Percentiles rank a stretch among this genome's conserved stretches.
These are phyloP conservation scores for Salix brachista DNA, from an alignment of 345 rosid genomes.

Conservation along the genomic window DNA sequence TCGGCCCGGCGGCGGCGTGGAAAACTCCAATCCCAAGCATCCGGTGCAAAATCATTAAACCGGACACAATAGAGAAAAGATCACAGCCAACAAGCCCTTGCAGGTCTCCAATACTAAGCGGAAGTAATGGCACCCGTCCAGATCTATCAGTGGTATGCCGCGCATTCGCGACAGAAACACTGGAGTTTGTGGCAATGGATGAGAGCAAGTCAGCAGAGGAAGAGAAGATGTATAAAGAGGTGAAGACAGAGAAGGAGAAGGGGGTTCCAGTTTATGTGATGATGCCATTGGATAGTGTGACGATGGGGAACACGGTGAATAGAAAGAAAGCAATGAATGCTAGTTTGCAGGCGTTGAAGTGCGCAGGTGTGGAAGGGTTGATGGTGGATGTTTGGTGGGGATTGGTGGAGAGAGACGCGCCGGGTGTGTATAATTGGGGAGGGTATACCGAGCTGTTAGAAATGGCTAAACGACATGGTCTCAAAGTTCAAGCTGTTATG, in stretches of 20 bases:
- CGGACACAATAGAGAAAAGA: slow-evolving; percentile 21
- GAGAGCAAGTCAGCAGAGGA: slow-evolving; percentile 14
- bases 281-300: slow-evolving; percentile 99
- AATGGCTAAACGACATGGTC: slow-evolving; percentile 84
- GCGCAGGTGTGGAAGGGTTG: slow-evolving; percentile 92
- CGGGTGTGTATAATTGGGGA: slow-evolving; percentile 91
- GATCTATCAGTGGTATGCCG: slow-evolving; percentile 68
- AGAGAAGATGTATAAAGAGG: slow-evolving; percentile 31
- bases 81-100: slow-evolving; percentile 72
- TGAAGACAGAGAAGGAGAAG: slow-evolving; percentile 14
- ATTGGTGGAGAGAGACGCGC: slow-evolving; percentile 80
- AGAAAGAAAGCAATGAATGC: slow-evolving; percentile 93
- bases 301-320: slow-evolving; percentile 66
- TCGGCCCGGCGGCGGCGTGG: slow-evolving; percentile 26
- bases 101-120: slow-evolving; percentile 42
- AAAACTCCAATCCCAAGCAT: slow-evolving; percentile 34
- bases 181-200: slow-evolving; percentile 16
- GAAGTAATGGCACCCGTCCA: slow-evolving; percentile 30
- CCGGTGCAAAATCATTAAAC: slow-evolving; percentile 30
- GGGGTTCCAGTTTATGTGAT: slow-evolving; percentile 95
- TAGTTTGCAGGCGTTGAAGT: slow-evolving; percentile 86
- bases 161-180: slow-evolving; percentile 42
- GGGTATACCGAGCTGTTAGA: slow-evolving; percentile 82
- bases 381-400: slow-evolving; percentile 99
- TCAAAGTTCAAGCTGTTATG: slow-evolving; percentile 98